phyloP scores from a whole-genome alignment of 1,284 basidiomycete species.

The Sanghuangporus sanghuang region DNA sequence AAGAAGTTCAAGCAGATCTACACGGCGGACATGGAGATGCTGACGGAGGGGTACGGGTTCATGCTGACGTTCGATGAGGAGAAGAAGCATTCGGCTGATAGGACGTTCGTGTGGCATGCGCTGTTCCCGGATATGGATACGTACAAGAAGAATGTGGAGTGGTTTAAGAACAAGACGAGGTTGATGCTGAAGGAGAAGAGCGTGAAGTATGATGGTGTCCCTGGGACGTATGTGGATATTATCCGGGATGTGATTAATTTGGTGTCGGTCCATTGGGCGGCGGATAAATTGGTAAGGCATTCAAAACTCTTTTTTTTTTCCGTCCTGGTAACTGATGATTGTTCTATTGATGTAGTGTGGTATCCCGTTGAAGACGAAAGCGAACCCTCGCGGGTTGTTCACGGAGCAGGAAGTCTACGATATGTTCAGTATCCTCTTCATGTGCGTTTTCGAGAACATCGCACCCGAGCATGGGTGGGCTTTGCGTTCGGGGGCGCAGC shows the following conservation, averaged over 20 bases:
- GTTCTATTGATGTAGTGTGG: conserved; percentile 19
- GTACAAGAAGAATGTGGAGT: conserved; percentile 10
- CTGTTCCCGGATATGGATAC: conserved; percentile 17
- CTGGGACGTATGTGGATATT: conserved; percentile 27
- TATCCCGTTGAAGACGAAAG: conserved; percentile 32
- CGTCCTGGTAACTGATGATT: background rate
- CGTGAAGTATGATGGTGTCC: conserved; percentile 19
- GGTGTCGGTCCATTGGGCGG: conserved; percentile 26
- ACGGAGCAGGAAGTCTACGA: conserved; percentile 28
- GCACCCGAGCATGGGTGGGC: conserved; percentile 17
- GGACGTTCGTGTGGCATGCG: conserved; percentile 17
- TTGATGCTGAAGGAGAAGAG: conserved; percentile 21
- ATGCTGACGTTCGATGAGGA: conserved; percentile 29
- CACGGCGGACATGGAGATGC: conserved; percentile 19
- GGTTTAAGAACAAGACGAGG: conserved; percentile 19
- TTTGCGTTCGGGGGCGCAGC: conserved; percentile 11
- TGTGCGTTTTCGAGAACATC: conserved; percentile 21
- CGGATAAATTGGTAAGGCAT: conserved; percentile 22
- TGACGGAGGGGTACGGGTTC: conserved; percentile 29
- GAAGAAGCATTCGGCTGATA: conserved; percentile 26
- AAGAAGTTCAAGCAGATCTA: conserved; percentile 34
- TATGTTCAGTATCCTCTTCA: conserved; percentile 25
- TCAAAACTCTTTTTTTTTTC: background rate
- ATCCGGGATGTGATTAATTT: conserved; percentile 31
- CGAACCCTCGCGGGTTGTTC: conserved; percentile 28